Percentiles rank a stretch among this genome's conserved stretches.
Evolutionary conservation across 352 stramenopile species (phyloP).

Genomic region (Phytophthora lateralis): DNA sequence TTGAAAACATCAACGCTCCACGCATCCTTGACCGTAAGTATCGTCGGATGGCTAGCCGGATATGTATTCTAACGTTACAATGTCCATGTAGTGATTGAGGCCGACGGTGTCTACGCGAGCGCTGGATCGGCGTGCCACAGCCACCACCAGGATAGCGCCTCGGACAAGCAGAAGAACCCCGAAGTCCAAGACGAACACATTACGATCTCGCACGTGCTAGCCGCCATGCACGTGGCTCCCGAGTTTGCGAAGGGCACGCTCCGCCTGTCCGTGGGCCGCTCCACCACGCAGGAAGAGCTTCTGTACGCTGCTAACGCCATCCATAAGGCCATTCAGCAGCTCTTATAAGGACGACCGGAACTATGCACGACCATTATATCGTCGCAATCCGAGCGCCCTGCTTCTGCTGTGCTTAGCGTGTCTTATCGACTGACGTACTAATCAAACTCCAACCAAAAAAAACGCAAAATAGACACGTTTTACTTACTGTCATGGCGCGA

Average conservation of each 20-base stretch:
- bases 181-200: slow-evolving; percentile 40
- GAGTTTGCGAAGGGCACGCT: slow-evolving; percentile 94
- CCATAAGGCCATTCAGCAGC: slow-evolving; percentile 50
- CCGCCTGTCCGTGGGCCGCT: slow-evolving; percentile 92
- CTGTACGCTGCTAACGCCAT: slow-evolving; percentile 87
- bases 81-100: slow-evolving; percentile 65
- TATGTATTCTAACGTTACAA: slow-evolving; percentile 2
- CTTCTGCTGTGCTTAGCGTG: slow-evolving; percentile 5
- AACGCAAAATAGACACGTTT: slow-evolving; percentile 32
- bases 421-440: slow-evolving; percentile 14
- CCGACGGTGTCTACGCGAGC: slow-evolving; percentile 86
- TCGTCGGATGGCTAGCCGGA: background rate
- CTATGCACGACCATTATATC: slow-evolving; percentile 19
- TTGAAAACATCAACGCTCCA: slow-evolving; percentile 85
- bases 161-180: slow-evolving; percentile 11
- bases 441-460: slow-evolving; percentile 13
- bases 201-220: slow-evolving; percentile 90
- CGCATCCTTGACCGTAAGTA: slow-evolving; percentile 81
- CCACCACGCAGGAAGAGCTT: slow-evolving; percentile 90
- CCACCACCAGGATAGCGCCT: slow-evolving; percentile 44
- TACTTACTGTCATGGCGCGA: slow-evolving; percentile 22
- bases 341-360: slow-evolving; percentile 19
- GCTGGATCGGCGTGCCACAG: slow-evolving; percentile 95
- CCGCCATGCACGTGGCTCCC: slow-evolving; percentile 91
- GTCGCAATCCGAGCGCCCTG: background rate